Conservation (phyloP, 1,139 yeast genomes). For the Sugiyamaella novakii region DNA sequence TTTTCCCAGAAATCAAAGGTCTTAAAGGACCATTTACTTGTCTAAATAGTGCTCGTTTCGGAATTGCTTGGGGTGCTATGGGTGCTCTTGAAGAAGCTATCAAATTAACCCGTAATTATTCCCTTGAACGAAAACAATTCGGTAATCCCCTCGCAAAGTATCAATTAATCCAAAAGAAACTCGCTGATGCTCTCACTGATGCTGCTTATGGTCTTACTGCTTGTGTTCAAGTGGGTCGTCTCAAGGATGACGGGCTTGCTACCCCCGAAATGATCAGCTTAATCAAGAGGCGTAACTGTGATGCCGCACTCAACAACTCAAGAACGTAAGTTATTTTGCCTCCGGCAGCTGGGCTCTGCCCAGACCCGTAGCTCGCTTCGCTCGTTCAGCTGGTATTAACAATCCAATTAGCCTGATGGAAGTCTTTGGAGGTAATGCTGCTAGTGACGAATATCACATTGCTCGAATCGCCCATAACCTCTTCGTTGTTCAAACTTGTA, state of each 20-base stretch:
- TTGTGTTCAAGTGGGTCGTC: slow-evolving; percentile 47
- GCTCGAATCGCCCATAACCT: slow-evolving; percentile 49
- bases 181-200: slow-evolving; percentile 49
- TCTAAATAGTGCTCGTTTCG: slow-evolving; percentile 48
- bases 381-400: too few relatives aligned
- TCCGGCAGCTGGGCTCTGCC: too few relatives aligned
- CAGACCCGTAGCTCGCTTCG: too few relatives aligned
- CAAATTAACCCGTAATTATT: slow-evolving; percentile 44
- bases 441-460: slow-evolving; percentile 49
- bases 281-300: slow-evolving; percentile 50
- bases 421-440: slow-evolving; percentile 50
- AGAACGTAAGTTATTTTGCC: slow-evolving; percentile 32
- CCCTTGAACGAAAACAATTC: slow-evolving; percentile 48
- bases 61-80: slow-evolving; percentile 51
- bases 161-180: slow-evolving; percentile 48
- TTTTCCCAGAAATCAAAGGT: slow-evolving; percentile 46
- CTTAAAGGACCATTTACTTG: slow-evolving; percentile 51
- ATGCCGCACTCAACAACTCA: slow-evolving; percentile 44
- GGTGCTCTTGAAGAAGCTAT: slow-evolving; percentile 50
- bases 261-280: slow-evolving; percentile 50
- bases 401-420: slow-evolving; percentile 42
- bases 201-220: slow-evolving; percentile 46
- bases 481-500: slow-evolving; percentile 48
- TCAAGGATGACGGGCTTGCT: slow-evolving; percentile 45
- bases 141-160: slow-evolving; percentile 45